These are phyloP conservation scores for Arthroderma sp. DNA, from an alignment of 2,329 filamentous ascomycete species.

Conservation along the genomic window DNA sequence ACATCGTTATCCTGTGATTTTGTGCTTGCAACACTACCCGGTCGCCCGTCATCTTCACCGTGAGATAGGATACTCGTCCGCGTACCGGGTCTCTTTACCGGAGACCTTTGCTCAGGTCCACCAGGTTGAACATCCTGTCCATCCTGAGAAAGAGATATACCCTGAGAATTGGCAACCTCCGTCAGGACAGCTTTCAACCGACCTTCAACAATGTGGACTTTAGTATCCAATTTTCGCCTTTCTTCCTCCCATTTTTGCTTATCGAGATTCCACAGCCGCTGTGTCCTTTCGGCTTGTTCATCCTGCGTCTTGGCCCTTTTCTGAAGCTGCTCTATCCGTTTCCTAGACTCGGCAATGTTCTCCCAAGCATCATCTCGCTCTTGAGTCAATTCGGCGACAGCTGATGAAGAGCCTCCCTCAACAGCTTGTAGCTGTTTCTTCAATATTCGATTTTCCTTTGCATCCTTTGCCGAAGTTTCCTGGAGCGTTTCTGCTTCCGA, in stretches of 20 bases:
- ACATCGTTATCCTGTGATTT: constrained; percentile 38
- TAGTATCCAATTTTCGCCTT: constrained; percentile 66
- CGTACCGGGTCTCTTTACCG: too few relatives aligned
- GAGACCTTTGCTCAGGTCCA: not conserved
- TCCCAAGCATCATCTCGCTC: constrained; percentile 79
- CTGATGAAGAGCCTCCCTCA: constrained; percentile 77
- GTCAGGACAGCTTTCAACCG: constrained; percentile 73
- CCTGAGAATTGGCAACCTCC: constrained; percentile 48
- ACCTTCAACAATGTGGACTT: constrained; percentile 78
- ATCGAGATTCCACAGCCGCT: constrained; percentile 71
- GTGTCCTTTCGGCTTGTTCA: constrained; percentile 65
- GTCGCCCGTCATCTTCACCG: constrained; percentile 50
- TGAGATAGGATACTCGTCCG: constrained; percentile 57
- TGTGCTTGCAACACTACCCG: constrained; percentile 41
- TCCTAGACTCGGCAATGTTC: constrained; percentile 55
- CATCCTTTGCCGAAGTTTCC: constrained; percentile 45
- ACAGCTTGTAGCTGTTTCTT: constrained; percentile 77
- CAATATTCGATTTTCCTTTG: constrained; percentile 65
- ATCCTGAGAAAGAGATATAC: constrained; percentile 13
- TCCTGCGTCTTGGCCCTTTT: constrained; percentile 68
- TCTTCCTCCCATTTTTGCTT: constrained; percentile 76
- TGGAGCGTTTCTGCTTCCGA: constrained; percentile 63
- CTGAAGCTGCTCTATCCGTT: constrained; percentile 62
- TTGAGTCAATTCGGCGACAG: constrained; percentile 65
- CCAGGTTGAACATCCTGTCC: not conserved